Percentiles rank a stretch among this genome's conserved stretches.
phyloP scores from a whole-genome alignment of 1,284 basidiomycete genomes.

The Tilletia caries region DNA sequence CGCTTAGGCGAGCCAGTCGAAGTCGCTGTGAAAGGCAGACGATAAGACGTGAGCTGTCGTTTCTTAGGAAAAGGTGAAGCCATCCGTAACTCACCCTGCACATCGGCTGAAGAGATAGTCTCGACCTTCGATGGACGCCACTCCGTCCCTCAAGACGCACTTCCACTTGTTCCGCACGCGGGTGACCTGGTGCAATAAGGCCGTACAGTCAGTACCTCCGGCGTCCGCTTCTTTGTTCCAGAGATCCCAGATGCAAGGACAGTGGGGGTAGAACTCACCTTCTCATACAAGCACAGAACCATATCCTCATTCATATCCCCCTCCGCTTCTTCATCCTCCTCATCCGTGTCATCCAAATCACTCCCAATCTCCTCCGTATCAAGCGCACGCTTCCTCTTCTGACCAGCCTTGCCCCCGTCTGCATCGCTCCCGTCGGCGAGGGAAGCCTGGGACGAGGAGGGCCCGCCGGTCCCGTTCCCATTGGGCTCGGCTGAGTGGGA shows the following conservation, averaged over 20 bases:
- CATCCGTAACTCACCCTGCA: neutral
- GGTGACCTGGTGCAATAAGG: conserved; percentile 62
- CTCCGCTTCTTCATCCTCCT: conserved; percentile 59
- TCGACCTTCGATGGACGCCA: conserved; percentile 92
- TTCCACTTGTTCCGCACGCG: conserved; percentile 99
- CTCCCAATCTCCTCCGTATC: conserved; percentile 84
- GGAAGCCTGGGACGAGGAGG: conserved; percentile 12
- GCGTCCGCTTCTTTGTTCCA: too few species aligned
- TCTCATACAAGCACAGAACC: conserved; percentile 97
- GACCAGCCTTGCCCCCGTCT: conserved; percentile 26
- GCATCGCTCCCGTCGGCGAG: conserved; percentile 5
- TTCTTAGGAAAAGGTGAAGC: neutral
- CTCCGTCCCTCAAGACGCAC: conserved; percentile 96
- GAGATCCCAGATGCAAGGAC: neutral
- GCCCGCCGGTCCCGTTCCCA: conserved; percentile 14
- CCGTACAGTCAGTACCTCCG: neutral
- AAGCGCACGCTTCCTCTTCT: conserved; percentile 53
- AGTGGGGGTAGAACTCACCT: conserved; percentile 62
- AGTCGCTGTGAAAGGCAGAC: neutral
- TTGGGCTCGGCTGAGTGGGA: neutral
- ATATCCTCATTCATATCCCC: conserved; percentile 68
- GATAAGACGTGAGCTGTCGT: neutral
- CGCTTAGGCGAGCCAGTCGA: conserved; percentile 11
- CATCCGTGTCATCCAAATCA: conserved; percentile 88
- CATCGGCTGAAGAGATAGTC: conserved; percentile 77